phyloP scores from a whole-genome alignment of 2,329 filamentous ascomycete genomes.

The Aspergillus neoniger region DNA sequence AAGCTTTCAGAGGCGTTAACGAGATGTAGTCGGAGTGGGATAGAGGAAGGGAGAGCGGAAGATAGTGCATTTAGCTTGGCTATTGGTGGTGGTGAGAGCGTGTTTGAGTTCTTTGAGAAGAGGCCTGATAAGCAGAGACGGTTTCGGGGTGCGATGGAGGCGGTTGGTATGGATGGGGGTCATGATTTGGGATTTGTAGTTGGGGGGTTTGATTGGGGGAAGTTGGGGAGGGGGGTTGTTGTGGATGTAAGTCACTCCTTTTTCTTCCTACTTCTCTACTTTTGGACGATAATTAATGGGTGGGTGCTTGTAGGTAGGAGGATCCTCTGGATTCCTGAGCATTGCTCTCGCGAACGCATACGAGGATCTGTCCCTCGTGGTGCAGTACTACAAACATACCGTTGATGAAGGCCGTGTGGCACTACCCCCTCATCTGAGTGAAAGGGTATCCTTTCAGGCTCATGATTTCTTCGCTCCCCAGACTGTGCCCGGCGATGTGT shows the following conservation, averaged over 20 bases:
- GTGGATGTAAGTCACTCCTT: constrained; percentile 9
- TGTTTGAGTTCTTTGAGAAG: constrained; percentile 5
- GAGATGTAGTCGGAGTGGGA: background rate
- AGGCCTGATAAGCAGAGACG: background rate
- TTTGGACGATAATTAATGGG: too few species aligned
- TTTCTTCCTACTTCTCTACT: background rate
- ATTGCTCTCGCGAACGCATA: constrained; percentile 7
- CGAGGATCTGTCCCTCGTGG: constrained; percentile 7
- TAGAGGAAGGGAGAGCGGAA: background rate
- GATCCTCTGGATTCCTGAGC: constrained; percentile 10
- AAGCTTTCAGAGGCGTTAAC: background rate
- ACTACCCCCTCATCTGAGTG: background rate
- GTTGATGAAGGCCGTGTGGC: background rate
- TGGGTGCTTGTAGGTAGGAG: constrained; percentile 8
- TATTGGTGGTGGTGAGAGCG: background rate
- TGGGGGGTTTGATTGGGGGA: constrained; percentile 11
- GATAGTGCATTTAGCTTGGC: constrained; percentile 4
- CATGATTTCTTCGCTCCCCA: constrained; percentile 10
- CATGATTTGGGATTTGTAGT: constrained; percentile 4
- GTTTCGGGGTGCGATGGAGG: constrained; percentile 8
- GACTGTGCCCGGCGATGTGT: constrained; percentile 9
- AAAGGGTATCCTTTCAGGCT: background rate
- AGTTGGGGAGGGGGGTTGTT: constrained; percentile 8
- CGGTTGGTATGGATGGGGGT: background rate
- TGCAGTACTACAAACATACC: constrained; percentile 15